Percentiles rank a stretch among this genome's conserved stretches.
Conservation (phyloP, 345 rosid species). For the Eucalyptus cloeziana region DNA sequence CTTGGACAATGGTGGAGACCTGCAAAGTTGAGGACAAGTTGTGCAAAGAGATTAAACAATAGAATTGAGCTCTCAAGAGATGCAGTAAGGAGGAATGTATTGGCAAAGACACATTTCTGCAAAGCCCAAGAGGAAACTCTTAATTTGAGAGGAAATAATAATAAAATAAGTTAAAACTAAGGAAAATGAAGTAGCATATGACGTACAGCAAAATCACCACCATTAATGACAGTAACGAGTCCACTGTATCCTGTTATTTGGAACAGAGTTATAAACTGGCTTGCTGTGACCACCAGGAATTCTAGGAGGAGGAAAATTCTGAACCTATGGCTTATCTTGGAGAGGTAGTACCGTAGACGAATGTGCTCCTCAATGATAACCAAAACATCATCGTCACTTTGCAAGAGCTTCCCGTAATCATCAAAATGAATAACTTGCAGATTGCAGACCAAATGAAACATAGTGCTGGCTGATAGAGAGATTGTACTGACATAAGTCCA, state of each 20-base stretch:
- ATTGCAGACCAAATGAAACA: slow-evolving; percentile 86
- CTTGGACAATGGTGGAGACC: slow-evolving; percentile 81
- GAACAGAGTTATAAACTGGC: slow-evolving; percentile 67
- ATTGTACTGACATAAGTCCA: slow-evolving; percentile 72
- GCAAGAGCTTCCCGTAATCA: slow-evolving; percentile 61
- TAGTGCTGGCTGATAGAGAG: slow-evolving; percentile 56
- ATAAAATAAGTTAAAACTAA: background rate
- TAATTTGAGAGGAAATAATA: background rate
- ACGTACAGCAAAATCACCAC: slow-evolving; percentile 91
- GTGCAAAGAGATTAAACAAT: background rate
- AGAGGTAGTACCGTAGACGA: slow-evolving; percentile 62
- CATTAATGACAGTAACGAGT: slow-evolving; percentile 44
- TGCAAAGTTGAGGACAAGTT: background rate
- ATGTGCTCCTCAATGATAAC: slow-evolving; percentile 62
- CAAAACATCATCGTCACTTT: slow-evolving; percentile 53
- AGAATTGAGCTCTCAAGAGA: background rate
- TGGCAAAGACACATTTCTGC: background rate
- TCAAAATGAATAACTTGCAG: slow-evolving; percentile 90
- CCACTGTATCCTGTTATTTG: slow-evolving; percentile 71
- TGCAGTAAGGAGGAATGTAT: background rate
- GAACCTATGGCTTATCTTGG: slow-evolving; percentile 95
- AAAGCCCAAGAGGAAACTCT: background rate
- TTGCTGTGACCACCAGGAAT: slow-evolving; percentile 63
- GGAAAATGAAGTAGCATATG: background rate
- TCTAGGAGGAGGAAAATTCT: slow-evolving; percentile 75